Conservation (phyloP, 2,329 filamentous ascomycete genomes). For the Phialemoniopsis sp. region DNA sequence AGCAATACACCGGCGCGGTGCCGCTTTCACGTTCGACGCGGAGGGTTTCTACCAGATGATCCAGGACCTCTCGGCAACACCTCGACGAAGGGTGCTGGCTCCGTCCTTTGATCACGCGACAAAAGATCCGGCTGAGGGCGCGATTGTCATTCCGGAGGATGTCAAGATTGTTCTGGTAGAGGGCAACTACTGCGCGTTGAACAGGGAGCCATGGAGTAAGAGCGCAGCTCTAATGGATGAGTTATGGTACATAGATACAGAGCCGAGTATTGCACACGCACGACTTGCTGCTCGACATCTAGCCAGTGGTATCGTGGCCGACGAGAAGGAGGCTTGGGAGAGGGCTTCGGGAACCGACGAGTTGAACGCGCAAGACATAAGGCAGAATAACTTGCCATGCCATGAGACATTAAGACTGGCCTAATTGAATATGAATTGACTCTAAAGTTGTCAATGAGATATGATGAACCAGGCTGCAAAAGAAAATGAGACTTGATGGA, state of each 20-base stretch:
- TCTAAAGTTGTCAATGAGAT: too few species aligned
- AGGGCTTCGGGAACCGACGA: too few species aligned
- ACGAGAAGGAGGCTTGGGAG: constrained; percentile 71
- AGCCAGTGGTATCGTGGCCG: constrained; percentile 68
- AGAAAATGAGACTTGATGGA: too few species aligned
- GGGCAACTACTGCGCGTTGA: constrained; percentile 42
- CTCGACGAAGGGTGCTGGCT: constrained; percentile 16
- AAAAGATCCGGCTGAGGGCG: constrained; percentile 34
- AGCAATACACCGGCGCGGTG: constrained; percentile 32
- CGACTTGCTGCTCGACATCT: constrained; percentile 76
- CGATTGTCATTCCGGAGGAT: constrained; percentile 22
- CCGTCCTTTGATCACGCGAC: constrained; percentile 47
- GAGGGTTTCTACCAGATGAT: constrained; percentile 14
- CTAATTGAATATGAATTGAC: too few species aligned
- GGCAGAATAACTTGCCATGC: too few species aligned
- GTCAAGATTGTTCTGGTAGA: constrained; percentile 44
- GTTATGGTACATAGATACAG: constrained; percentile 75
- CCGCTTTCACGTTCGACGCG: constrained; percentile 90
- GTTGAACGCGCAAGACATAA: too few species aligned
- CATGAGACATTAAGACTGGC: too few species aligned
- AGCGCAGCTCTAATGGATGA: constrained; percentile 42
- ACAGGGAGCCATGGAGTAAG: constrained; percentile 38
- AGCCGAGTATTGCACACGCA: constrained; percentile 64
- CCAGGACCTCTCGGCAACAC: constrained; percentile 8
- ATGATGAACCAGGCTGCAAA: too few species aligned